A percentile compares a stretch with the other conserved stretches of the same genome.
These are phyloP conservation scores for Exophiala oligosperma DNA, from an alignment of 2,329 filamentous ascomycete species.

Conservation along the genomic window DNA sequence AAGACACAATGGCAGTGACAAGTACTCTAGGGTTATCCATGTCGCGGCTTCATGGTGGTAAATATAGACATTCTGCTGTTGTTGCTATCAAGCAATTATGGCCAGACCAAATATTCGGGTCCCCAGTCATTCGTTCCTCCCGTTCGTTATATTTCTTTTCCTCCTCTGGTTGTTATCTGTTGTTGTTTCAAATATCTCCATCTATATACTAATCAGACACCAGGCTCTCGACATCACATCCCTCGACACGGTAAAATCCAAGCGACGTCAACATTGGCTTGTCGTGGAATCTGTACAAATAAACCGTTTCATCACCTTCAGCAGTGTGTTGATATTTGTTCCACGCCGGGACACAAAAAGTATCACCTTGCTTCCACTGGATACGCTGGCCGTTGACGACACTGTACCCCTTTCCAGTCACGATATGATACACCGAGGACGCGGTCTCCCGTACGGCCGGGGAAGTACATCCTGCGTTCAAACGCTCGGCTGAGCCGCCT, in stretches of 20 bases:
- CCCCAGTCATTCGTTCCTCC: no score
- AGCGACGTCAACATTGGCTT: slow-evolving; percentile 55
- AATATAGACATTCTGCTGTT: no score
- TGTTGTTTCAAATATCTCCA: no score
- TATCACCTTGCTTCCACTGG: slow-evolving; percentile 49
- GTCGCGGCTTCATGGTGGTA: no score
- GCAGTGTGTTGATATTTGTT: slow-evolving; percentile 51
- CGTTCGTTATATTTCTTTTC: no score
- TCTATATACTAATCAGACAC: slow-evolving; percentile 32
- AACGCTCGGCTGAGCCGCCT: slow-evolving; percentile 49
- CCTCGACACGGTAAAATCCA: slow-evolving; percentile 50
- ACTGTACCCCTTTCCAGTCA: slow-evolving; percentile 45
- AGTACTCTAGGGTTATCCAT: no score
- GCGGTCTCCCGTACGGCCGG: slow-evolving; percentile 49
- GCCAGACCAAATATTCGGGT: no score
- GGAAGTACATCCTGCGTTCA: slow-evolving; percentile 41
- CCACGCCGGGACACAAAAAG: slow-evolving; percentile 58
- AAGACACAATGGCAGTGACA: no score
- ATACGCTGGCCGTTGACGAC: slow-evolving; percentile 35
- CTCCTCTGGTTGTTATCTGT: no score
- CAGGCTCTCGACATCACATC: slow-evolving; percentile 42
- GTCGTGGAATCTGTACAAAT: slow-evolving; percentile 54
- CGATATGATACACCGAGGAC: slow-evolving; percentile 56
- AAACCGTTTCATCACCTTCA: slow-evolving; percentile 38
- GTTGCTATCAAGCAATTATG: no score